Percentiles rank a stretch among this genome's conserved stretches.
Conservation (phyloP, 179 eudicot species). For the Monotropa hypopitys region DNA sequence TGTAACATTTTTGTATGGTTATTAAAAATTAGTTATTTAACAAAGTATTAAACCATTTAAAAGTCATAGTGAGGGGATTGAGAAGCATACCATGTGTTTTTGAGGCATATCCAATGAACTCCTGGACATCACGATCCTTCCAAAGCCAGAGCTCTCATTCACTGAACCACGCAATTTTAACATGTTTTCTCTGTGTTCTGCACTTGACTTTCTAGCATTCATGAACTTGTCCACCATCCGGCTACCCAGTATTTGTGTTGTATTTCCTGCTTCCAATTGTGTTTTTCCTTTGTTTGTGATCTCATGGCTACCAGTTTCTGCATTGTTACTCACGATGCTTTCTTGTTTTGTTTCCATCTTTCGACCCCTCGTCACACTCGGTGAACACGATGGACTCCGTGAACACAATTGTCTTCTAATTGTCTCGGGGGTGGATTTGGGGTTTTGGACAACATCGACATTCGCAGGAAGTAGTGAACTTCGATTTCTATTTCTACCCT, state of each 20-base stretch:
- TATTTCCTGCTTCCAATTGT: constrained; percentile 5
- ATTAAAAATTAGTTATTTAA: background rate
- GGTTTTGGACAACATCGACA: background rate
- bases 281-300: background rate
- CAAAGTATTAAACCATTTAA: background rate
- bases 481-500: constrained; percentile 8
- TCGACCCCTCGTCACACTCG: constrained; percentile 24
- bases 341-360: constrained; percentile 13
- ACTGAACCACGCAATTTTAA: constrained; percentile 16
- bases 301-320: background rate
- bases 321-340: background rate
- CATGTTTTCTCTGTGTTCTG: constrained; percentile 17
- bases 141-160: constrained; percentile 29
- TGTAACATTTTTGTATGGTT: background rate
- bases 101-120: constrained; percentile 19
- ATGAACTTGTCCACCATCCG: constrained; percentile 34
- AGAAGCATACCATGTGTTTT: constrained; percentile 19
- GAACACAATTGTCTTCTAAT: constrained; percentile 23
- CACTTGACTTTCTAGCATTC: constrained; percentile 23
- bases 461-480: background rate
- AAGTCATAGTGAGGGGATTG: background rate
- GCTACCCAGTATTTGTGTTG: constrained; percentile 25
- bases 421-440: background rate
- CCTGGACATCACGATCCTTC: constrained; percentile 24
- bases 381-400: constrained; percentile 24